A percentile compares a stretch with the other conserved stretches of the same genome.
Conservation (phyloP, 306 rosid genomes). For the Trichosanthes truncata region DNA sequence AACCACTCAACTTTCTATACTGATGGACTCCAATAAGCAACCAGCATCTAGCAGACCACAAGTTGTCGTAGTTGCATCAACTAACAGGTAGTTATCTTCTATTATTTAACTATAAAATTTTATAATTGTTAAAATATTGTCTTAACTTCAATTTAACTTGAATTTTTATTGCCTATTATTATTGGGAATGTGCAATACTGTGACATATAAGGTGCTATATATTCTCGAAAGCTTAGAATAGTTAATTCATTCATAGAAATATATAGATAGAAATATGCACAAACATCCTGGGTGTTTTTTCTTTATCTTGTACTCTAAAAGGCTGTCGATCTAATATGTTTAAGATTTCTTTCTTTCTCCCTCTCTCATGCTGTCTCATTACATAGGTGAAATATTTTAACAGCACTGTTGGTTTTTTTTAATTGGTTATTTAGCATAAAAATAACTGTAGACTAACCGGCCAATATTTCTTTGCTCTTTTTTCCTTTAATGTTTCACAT, state of each 20-base stretch:
- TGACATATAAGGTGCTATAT: constrained; percentile 6
- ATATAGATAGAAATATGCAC: not conserved
- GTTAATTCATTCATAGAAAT: not conserved
- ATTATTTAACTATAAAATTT: not conserved
- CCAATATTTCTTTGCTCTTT: not conserved
- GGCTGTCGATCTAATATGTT: not conserved
- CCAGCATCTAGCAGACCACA: constrained; percentile 35
- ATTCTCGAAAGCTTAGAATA: not conserved
- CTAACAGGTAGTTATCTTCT: constrained; percentile 52
- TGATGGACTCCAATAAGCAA: constrained; percentile 66
- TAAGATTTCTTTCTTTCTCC: not conserved
- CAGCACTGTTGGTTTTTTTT: not conserved
- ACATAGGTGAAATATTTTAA: not conserved
- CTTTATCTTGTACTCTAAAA: not conserved
- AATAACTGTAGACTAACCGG: not conserved
- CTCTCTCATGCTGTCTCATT: not conserved
- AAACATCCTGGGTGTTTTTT: not conserved
- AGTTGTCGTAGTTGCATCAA: constrained; percentile 80
- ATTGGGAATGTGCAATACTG: not conserved
- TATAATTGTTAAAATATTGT: not conserved
- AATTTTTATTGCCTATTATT: not conserved
- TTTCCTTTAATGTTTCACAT: not conserved
- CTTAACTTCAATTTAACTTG: not conserved
- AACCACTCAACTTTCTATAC: constrained; percentile 55
- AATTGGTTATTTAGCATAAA: not conserved